Evolutionary conservation across 129 eudicot species (phyloP).

Genomic region (Helichrysum umbraculigerum): DNA sequence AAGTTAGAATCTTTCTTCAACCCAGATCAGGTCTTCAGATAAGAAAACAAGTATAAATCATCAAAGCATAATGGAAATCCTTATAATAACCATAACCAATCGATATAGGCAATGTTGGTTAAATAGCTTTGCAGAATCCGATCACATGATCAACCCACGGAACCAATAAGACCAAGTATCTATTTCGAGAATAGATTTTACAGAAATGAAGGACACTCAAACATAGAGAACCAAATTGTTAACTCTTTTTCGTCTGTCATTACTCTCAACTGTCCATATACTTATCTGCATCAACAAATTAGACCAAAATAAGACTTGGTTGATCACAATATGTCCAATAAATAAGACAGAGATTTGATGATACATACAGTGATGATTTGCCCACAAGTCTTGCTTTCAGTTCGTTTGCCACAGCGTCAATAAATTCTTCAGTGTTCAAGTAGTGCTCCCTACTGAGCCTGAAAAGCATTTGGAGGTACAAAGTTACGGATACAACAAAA

Average conservation of each 20-base stretch:
- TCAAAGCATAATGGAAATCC: background rate
- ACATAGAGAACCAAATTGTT: background rate
- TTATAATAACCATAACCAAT: constrained; percentile 15
- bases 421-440: constrained; percentile 62
- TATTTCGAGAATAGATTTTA: background rate
- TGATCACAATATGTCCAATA: background rate
- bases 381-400: constrained; percentile 47
- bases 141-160: background rate
- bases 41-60: background rate
- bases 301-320: background rate
- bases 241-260: background rate
- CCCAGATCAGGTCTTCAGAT: background rate
- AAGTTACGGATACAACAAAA: background rate
- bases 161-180: constrained; percentile 17
- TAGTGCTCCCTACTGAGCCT: constrained; percentile 48
- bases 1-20: background rate
- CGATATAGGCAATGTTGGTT: background rate
- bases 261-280: background rate
- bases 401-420: constrained; percentile 58
- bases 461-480: constrained; percentile 10
- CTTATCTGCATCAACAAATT: constrained; percentile 26
- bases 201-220: constrained; percentile 11
- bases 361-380: constrained; percentile 39
- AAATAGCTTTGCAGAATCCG: constrained; percentile 8
- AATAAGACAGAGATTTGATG: background rate